phyloP scores from a whole-genome alignment of 371 early-diverging fungal species.

The Fennellomyces sp. region DNA sequence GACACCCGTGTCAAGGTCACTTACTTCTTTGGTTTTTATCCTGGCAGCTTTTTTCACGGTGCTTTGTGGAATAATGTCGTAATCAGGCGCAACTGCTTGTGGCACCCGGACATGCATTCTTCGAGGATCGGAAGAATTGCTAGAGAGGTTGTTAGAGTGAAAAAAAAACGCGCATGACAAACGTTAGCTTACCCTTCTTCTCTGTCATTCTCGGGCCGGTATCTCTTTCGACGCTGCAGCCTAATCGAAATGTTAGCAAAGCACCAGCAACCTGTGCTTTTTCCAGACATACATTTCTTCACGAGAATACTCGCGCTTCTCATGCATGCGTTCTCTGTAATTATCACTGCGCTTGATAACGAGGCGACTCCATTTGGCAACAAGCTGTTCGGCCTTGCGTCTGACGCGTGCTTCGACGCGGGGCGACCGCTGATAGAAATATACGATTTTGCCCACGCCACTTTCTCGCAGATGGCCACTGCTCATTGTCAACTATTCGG shows the following conservation, averaged over 20 bases:
- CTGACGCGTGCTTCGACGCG: slow-evolving; percentile 77
- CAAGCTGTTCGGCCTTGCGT: slow-evolving; percentile 81
- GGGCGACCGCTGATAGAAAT: slow-evolving; percentile 93
- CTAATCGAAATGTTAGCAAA: slow-evolving; percentile 8
- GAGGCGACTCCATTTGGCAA: slow-evolving; percentile 87
- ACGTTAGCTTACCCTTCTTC: neutral
- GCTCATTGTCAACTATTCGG: slow-evolving; percentile 73
- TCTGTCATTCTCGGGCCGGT: slow-evolving; percentile 28
- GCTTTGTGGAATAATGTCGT: slow-evolving; percentile 55
- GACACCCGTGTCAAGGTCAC: no score
- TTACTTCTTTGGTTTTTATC: slow-evolving; percentile 21
- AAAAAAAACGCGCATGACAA: no score
- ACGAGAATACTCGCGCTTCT: slow-evolving; percentile 35
- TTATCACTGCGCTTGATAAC: slow-evolving; percentile 80
- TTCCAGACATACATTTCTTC: slow-evolving; percentile 37
- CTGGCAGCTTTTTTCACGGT: slow-evolving; percentile 33
- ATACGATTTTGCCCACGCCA: slow-evolving; percentile 90
- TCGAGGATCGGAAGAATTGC: slow-evolving; percentile 1
- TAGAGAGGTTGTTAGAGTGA: neutral
- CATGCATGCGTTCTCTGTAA: slow-evolving; percentile 69
- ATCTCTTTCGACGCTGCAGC: slow-evolving; percentile 30
- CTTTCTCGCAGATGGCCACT: slow-evolving; percentile 89
- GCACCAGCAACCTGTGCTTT: neutral
- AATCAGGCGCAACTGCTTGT: slow-evolving; percentile 52
- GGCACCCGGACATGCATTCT: slow-evolving; percentile 44